Conservation (phyloP, 495 filamentous ascomycete species). For the Neurospora sp. region DNA sequence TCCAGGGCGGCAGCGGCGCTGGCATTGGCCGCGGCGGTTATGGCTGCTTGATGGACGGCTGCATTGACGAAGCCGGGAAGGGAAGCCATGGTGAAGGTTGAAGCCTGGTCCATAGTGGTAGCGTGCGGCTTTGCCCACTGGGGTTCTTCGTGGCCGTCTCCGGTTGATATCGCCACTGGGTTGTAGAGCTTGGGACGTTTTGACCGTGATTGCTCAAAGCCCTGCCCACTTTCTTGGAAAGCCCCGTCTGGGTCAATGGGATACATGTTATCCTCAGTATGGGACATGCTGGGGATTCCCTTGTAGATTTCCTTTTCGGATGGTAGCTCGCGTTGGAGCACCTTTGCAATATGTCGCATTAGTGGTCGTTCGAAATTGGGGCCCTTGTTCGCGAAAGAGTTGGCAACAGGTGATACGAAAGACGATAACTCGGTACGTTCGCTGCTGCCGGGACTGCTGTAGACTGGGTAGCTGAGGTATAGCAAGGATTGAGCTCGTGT, state of each 20-base stretch:
- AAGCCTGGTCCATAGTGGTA: slow-evolving; percentile 37
- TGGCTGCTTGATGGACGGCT: slow-evolving; percentile 28
- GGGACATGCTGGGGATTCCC: slow-evolving; percentile 29
- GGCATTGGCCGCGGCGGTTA: slow-evolving; percentile 17
- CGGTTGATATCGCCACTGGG: slow-evolving; percentile 5
- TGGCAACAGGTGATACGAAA: slow-evolving; percentile 26
- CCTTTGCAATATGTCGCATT: slow-evolving; percentile 28
- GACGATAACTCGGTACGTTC: slow-evolving; percentile 28
- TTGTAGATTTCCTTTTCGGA: slow-evolving; percentile 30
- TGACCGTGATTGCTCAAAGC: slow-evolving; percentile 2
- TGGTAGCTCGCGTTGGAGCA: slow-evolving; percentile 31
- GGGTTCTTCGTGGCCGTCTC: slow-evolving; percentile 21
- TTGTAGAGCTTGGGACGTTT: slow-evolving; percentile 21
- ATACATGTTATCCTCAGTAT: slow-evolving; percentile 29
- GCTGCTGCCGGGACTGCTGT: slow-evolving; percentile 19
- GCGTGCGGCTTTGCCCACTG: slow-evolving; percentile 20
- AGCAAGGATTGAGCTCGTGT: slow-evolving; percentile 83
- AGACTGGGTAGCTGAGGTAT: slow-evolving; percentile 76
- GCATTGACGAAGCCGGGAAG: slow-evolving; percentile 35
- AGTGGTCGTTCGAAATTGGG: slow-evolving; percentile 34
- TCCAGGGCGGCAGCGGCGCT: slow-evolving; percentile 10
- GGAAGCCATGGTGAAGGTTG: slow-evolving; percentile 29
- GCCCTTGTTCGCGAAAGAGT: slow-evolving; percentile 30
- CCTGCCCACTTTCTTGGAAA: background rate
- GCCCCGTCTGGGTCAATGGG: slow-evolving; percentile 24